Evolutionary conservation across 225 moss, liverwort and hornwort species (phyloP), one percentile per base, ranked within the genome.

Genomic region (Ulota crispa): DNA sequence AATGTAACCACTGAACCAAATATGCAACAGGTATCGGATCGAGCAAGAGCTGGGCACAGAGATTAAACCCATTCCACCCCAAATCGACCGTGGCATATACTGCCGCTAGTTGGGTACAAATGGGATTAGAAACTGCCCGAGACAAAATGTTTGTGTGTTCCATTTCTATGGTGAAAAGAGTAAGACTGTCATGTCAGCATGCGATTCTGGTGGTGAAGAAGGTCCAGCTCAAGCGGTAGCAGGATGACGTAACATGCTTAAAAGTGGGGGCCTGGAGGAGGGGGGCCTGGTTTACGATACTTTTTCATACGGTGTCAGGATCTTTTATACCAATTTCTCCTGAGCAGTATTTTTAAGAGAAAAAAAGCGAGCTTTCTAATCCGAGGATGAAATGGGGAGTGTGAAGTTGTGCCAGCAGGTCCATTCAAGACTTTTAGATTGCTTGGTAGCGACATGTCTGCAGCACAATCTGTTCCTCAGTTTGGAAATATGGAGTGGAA

Each of bases 1-100:
- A 70, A 21, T 31, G 13, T 65, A 75, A 81, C 50, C 12, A 47
- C 64, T 28, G 77, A 78, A 37, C 37, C 36, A 23, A 42, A 71
- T 71, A 19, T 85, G 76, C 39, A 80, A 65, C 80, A 90, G 90
- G 86, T 90, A 90, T 84, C 90, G 90, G 73, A 90, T 90, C 77
- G 90, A 90, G 82, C 90, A 90, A 86, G 90, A 90, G 84, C 84
- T 90, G 74, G 90, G 90, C 61, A 90, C 90, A 62, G 90, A 90
- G 86, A 90, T 90, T 62, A 90, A 90, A 84, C 88, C 90, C 45
- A 90, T 90, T 55, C 90, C 90, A 56, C 90, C 90, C 36, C 90
- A 90, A 86, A 90, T 90, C 70, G 90, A 90, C 82, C 90, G 90
- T 27, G 88, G 88, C 80, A 86, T 90, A 61, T 90, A 90, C 64